A percentile compares a stretch with the other conserved stretches of the same genome.
These are phyloP conservation scores for Cyathus striatus DNA, from an alignment of 768 basidiomycete species.

Conservation along the genomic window DNA sequence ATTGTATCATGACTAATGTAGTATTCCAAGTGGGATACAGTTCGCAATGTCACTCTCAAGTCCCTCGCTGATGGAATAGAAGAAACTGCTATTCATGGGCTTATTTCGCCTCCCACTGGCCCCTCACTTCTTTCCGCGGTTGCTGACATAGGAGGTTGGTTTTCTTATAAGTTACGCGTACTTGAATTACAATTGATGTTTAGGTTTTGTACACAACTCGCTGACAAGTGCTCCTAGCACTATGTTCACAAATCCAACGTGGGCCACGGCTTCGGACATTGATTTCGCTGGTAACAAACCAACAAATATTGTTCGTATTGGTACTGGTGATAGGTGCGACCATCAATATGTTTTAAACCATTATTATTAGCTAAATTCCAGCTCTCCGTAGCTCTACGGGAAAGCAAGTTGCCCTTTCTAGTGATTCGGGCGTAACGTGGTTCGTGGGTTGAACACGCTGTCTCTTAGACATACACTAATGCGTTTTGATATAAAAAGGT, in stretches of 20 bases:
- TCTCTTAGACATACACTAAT: no score
- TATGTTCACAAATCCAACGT: constrained; percentile 39
- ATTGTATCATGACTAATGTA: no score
- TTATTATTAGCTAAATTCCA: neutral
- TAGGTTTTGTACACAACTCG: constrained; percentile 44
- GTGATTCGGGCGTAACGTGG: constrained; percentile 51
- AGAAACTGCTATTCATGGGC: constrained; percentile 50
- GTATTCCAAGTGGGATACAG: constrained; percentile 47
- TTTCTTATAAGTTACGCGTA: neutral
- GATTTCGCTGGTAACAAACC: constrained; percentile 52
- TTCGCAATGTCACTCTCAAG: constrained; percentile 53
- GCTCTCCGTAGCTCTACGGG: constrained; percentile 26
- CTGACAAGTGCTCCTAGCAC: constrained; percentile 34
- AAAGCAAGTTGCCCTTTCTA: constrained; percentile 55
- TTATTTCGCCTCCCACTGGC: constrained; percentile 61
- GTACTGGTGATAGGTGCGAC: constrained; percentile 41
- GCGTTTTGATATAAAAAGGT: no score
- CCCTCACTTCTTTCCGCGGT: constrained; percentile 52
- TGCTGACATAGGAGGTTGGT: constrained; percentile 46
- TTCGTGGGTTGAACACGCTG: no score
- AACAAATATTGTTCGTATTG: constrained; percentile 45
- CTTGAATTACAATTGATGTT: neutral
- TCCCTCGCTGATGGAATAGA: constrained; percentile 63
- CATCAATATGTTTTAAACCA: neutral
- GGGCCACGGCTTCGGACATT: constrained; percentile 41